phyloP scores from a whole-genome alignment of 1,284 basidiomycete species.

The Ustilago xerochloae region DNA sequence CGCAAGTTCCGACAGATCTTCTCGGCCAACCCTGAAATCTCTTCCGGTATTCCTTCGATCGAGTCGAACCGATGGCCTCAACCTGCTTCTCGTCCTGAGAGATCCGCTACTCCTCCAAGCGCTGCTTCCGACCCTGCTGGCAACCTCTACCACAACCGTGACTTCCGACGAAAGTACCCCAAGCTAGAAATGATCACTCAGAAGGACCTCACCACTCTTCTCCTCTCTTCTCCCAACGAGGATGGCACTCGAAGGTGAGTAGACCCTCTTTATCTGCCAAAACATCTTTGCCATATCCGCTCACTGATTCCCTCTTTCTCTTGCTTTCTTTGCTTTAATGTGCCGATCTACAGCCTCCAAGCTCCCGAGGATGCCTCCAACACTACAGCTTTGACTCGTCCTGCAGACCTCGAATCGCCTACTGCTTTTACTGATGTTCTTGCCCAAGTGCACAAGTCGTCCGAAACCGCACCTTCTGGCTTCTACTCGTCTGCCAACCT shows the following conservation, averaged over 20 bases:
- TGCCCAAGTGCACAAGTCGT: constrained; percentile 60
- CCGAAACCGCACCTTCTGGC: constrained; percentile 27
- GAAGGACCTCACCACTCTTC: constrained; percentile 74
- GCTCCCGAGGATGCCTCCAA: constrained; percentile 54
- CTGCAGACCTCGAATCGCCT: constrained; percentile 61
- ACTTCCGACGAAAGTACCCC: constrained; percentile 89
- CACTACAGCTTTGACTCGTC: constrained; percentile 61
- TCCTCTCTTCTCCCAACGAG: constrained; percentile 81
- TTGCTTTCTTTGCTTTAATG: neutral
- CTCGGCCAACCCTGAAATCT: constrained; percentile 85
- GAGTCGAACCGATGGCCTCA: constrained; percentile 81
- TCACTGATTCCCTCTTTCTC: neutral
- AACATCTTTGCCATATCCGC: neutral
- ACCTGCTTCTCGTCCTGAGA: constrained; percentile 86
- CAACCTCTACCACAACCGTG: constrained; percentile 85
- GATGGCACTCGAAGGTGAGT: constrained; percentile 66
- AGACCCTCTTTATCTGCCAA: neutral
- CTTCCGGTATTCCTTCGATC: constrained; percentile 84
- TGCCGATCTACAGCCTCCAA: constrained; percentile 38
- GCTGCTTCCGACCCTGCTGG: constrained; percentile 65
- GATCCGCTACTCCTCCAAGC: constrained; percentile 87
- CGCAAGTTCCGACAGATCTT: constrained; percentile 63
- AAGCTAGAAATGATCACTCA: constrained; percentile 73
- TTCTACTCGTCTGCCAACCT: constrained; percentile 61
- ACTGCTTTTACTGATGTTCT: constrained; percentile 67